phyloP scores from a whole-genome alignment of 495 filamentous ascomycete species.

The Hypoxylon lienhwacheense region DNA sequence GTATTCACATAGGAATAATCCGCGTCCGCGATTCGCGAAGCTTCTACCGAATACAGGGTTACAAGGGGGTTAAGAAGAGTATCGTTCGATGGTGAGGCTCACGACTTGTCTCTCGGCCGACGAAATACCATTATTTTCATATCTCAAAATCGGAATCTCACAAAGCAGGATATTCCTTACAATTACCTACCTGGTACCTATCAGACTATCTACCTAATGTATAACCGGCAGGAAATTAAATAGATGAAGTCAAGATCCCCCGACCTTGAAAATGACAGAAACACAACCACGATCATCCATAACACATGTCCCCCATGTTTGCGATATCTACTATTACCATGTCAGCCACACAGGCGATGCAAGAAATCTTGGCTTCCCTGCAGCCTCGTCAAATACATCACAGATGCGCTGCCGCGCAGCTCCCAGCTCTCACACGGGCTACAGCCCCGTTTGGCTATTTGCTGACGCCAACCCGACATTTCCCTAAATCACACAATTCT shows the following conservation, averaged over 20 bases:
- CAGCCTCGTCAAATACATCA: conserved; percentile 34
- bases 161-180: too few species aligned
- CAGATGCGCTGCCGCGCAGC: conserved; percentile 25
- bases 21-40: conserved; percentile 17
- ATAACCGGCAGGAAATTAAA: conserved; percentile 36
- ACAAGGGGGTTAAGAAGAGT: neutral
- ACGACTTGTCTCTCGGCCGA: neutral
- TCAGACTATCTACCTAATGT: too few species aligned
- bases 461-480: conserved; percentile 19
- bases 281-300: conserved; percentile 12
- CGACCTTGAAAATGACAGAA: conserved; percentile 24
- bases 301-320: conserved; percentile 18
- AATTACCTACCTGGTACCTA: too few species aligned
- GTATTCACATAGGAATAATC: neutral
- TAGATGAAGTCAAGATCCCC: conserved; percentile 21
- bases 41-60: neutral
- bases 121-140: too few species aligned
- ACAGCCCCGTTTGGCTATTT: conserved; percentile 24
- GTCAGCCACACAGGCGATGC: conserved; percentile 24
- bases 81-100: neutral
- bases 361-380: conserved; percentile 38
- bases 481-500: conserved; percentile 21
- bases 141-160: too few species aligned
- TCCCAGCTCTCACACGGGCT: conserved; percentile 23
- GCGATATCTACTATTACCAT: neutral